Evolutionary conservation across 495 filamentous ascomycete species (phyloP).

Genomic region (Rhizodiscina lignyota): DNA sequence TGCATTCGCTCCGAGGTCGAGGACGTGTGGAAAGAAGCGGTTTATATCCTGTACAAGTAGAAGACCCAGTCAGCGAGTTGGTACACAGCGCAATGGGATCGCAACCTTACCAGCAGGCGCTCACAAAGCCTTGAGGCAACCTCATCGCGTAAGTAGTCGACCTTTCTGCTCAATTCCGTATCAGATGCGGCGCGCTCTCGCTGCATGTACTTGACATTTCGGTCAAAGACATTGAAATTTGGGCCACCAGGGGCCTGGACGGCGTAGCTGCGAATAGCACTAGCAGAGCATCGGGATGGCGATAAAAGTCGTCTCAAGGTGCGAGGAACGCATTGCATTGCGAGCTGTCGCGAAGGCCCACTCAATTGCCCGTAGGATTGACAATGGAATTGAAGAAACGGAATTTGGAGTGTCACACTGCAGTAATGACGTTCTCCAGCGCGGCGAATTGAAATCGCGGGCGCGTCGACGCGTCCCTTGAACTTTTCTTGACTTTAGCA

Average conservation of each 20-base stretch:
- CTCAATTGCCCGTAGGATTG: no score
- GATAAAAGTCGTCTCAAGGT: slow-evolving; percentile 6
- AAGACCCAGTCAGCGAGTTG: no score
- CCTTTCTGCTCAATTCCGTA: slow-evolving; percentile 51
- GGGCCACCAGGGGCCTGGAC: slow-evolving; percentile 59
- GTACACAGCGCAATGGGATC: not conserved
- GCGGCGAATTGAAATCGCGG: no score
- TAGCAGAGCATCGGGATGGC: slow-evolving; percentile 3
- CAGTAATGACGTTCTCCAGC: no score
- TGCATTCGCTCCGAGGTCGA: slow-evolving; percentile 90
- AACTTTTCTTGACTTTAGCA: no score
- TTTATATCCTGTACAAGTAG: slow-evolving; percentile 75
- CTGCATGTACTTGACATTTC: slow-evolving; percentile 70
- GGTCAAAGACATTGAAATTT: slow-evolving; percentile 80
- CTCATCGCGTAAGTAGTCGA: slow-evolving; percentile 88
- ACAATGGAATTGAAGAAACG: no score
- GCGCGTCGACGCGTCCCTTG: no score
- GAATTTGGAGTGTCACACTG: no score
- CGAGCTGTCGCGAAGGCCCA: slow-evolving; percentile 2
- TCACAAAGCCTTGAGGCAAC: slow-evolving; percentile 75
- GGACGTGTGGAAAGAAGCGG: slow-evolving; percentile 62
- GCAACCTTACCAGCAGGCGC: slow-evolving; percentile 50
- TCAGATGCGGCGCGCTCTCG: slow-evolving; percentile 68
- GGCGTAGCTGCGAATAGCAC: slow-evolving; percentile 40
- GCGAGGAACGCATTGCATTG: slow-evolving; percentile 10